These are phyloP conservation scores for Pezicula radicicola DNA, from an alignment of 2,329 filamentous ascomycete species.

Conservation along the genomic window DNA sequence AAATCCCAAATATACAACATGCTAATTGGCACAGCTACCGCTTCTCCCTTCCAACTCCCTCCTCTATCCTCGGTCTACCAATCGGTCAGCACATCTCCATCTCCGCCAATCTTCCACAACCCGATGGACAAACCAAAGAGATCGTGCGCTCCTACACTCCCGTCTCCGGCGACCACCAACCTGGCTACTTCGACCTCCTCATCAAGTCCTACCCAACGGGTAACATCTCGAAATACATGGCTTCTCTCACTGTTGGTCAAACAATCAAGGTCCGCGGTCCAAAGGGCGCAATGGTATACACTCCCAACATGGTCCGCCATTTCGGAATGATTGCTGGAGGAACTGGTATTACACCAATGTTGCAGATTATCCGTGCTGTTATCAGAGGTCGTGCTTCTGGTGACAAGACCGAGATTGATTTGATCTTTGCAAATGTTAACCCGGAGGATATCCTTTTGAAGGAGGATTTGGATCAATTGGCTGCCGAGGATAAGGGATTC, in stretches of 20 bases:
- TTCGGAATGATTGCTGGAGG: constrained; percentile 98
- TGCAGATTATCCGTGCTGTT: constrained; percentile 91
- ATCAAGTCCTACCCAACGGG: constrained; percentile 98
- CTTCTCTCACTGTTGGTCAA: constrained; percentile 77
- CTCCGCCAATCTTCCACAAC: constrained; percentile 66
- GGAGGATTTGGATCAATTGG: constrained; percentile 83
- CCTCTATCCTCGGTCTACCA: constrained; percentile 86
- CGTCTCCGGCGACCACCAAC: constrained; percentile 83
- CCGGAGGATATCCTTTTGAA: constrained; percentile 87
- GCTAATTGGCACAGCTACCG: constrained; percentile 66
- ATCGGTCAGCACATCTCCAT: constrained; percentile 99
- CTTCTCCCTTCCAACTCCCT: constrained; percentile 76
- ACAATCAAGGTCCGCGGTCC: constrained; percentile 88
- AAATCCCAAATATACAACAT: constrained; percentile 2
- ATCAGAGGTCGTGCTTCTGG: constrained; percentile 74
- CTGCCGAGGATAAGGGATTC: constrained; percentile 75
- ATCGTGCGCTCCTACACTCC: constrained; percentile 91
- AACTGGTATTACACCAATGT: constrained; percentile 97
- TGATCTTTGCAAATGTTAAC: constrained; percentile 97
- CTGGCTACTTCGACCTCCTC: constrained; percentile 91
- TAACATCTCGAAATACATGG: constrained; percentile 94
- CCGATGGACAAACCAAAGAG: constrained; percentile 72
- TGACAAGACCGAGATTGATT: constrained; percentile 84
- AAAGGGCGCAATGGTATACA: constrained; percentile 98
- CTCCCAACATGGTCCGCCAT: constrained; percentile 91